Conservation (phyloP, 352 stramenopile species). For the Globisporangium polare region DNA sequence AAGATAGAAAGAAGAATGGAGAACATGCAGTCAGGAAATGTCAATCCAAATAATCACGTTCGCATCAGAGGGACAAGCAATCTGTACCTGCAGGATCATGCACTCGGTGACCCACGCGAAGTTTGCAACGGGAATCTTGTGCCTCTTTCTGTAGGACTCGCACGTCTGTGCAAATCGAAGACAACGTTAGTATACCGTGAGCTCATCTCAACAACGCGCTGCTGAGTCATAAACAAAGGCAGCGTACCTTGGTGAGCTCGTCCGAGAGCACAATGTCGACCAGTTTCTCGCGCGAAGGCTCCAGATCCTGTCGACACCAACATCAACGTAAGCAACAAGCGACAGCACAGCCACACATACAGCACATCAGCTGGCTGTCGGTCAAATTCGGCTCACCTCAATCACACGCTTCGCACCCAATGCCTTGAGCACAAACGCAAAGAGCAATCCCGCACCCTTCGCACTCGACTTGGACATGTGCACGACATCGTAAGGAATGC, state of each 20-base stretch:
- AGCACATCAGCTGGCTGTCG: background rate
- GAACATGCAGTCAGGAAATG: background rate
- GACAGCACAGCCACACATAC: background rate
- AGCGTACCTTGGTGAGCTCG: conserved; percentile 50
- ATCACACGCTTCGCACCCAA: conserved; percentile 60
- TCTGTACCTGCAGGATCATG: conserved; percentile 66
- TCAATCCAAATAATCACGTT: too few species aligned
- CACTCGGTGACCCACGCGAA: conserved; percentile 82
- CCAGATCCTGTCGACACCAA: conserved; percentile 37
- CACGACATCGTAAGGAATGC: conserved; percentile 51
- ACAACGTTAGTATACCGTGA: background rate
- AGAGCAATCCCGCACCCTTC: conserved; percentile 42
- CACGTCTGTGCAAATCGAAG: conserved; percentile 32
- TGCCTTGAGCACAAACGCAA: conserved; percentile 53
- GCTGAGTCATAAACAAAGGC: background rate
- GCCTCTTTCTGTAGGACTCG: conserved; percentile 40
- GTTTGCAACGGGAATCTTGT: conserved; percentile 42
- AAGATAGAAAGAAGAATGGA: conserved; percentile 5
- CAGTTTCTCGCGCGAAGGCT: conserved; percentile 21
- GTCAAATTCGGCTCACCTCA: conserved; percentile 27
- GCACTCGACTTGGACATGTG: conserved; percentile 25
- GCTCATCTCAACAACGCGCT: background rate
- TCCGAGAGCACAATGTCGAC: conserved; percentile 70
- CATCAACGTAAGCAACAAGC: background rate
- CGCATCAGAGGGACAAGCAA: too few species aligned